phyloP scores from a whole-genome alignment of 768 basidiomycete species.

The Suillus hirtellus region DNA sequence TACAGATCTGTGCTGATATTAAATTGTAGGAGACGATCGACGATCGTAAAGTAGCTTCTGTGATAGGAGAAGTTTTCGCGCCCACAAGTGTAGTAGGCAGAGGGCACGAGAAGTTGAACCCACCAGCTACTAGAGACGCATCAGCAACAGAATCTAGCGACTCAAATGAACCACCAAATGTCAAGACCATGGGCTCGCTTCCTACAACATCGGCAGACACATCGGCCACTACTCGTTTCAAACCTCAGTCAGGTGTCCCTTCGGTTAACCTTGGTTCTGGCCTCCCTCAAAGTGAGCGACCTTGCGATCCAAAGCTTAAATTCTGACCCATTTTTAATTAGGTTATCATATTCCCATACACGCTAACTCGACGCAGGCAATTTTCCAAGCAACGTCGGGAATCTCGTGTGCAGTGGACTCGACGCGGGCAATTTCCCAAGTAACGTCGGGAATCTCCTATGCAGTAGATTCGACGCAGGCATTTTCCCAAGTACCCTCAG shows the following conservation, averaged over 20 bases:
- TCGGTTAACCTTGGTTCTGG: not conserved
- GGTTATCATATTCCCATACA: not conserved
- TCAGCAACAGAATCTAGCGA: not conserved
- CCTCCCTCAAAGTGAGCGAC: constrained; percentile 1
- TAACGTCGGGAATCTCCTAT: not conserved
- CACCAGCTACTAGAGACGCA: not conserved
- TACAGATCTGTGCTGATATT: not conserved
- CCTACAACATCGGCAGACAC: not conserved
- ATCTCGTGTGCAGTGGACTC: not conserved
- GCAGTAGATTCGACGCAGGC: not conserved
- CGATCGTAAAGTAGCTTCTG: not conserved
- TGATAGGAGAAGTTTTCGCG: not conserved
- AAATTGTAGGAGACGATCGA: not conserved
- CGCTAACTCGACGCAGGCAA: not conserved
- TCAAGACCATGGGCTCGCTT: not conserved
- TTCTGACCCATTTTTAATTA: not conserved
- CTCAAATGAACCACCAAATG: not conserved
- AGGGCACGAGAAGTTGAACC: not conserved
- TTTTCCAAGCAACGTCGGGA: not conserved
- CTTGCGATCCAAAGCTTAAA: no score
- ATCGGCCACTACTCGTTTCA: no score
- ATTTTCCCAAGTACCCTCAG: not conserved
- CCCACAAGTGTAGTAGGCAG: not conserved
- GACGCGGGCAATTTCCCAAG: not conserved
- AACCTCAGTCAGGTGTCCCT: not conserved